Evolutionary conservation across 1,284 basidiomycete genomes (phyloP), one percentile per base, ranked within the genome.

Genomic region (Tylopilus sp.): DNA sequence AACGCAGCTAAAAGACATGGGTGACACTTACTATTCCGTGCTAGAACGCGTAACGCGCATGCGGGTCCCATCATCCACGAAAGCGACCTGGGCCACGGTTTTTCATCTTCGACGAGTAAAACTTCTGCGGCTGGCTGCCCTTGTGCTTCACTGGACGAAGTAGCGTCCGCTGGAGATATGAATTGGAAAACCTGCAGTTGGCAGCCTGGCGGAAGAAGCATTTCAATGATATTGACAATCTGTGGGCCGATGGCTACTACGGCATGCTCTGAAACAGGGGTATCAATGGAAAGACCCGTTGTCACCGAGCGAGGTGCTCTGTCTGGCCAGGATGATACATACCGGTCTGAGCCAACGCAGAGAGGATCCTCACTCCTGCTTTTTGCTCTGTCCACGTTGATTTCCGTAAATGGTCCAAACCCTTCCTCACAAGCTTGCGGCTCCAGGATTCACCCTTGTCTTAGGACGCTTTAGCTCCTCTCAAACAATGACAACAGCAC

Each of bases 261-360:
- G 16, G 64, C 67, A 9, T 58, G 38, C 18, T 67, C 67, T 67
- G 22, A 9, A 41, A 24, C 41, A 58, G 47, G 22, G 24, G 4
- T n/a, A n/a, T n/a, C n/a, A n/a, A n/a, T n/a, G n/a, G n/a, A n/a
- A n/a, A n/a, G n/a, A n/a, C n/a, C n/a, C n/a, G n/a, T n/a, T n/a
- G n/a, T n/a, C n/a, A n/a, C n/a, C n/a, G n/a, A n/a, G n/a, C n/a
- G n/a, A 7, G 24, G 33, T 24, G 32, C 29, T 57, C 39, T n/a
- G n/a, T n/a, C n/a, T n/a, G n/a, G n/a, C n/a, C n/a, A n/a, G n/a
- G n/a, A 13, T 7, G 4, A 39, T n/a, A 24, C 53, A 16, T 54
- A 67, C 67, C 53, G 1, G 66, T 68, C 38, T 60, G 62, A 22
- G 67, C 65, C 57, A 68, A 39, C 15, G 67, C 60, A 2, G 67